Percentiles rank a stretch among this genome's conserved stretches.
phyloP scores from a whole-genome alignment of 805 yeast genomes.

The Sporopachydermia quercuum region DNA sequence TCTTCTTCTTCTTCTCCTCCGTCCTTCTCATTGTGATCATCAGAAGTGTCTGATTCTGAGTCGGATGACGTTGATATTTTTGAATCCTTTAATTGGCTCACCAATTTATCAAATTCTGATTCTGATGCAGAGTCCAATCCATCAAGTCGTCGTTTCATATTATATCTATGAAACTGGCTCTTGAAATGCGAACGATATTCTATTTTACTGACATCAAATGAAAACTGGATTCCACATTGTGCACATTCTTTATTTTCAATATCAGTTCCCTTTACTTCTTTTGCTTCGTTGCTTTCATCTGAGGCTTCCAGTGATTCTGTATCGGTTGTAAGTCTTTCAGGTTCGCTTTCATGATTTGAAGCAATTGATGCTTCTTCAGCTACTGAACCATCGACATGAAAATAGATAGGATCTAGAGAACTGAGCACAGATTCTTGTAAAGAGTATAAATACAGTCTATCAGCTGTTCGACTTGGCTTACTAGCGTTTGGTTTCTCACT shows the following conservation, averaged over 20 bases:
- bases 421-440: background rate
- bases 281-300: background rate
- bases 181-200: constrained; percentile 28
- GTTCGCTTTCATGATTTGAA: background rate
- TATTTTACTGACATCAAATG: background rate
- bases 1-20: constrained; percentile 20
- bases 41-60: constrained; percentile 29
- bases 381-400: background rate
- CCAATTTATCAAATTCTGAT: constrained; percentile 39
- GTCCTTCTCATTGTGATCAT: constrained; percentile 34
- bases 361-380: background rate
- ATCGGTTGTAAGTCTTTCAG: background rate
- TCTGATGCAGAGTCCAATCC: constrained; percentile 34
- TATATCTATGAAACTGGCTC: constrained; percentile 43
- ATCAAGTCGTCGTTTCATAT: constrained; percentile 36
- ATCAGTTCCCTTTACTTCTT: too few species aligned
- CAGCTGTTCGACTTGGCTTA: background rate
- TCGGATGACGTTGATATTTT: constrained; percentile 8
- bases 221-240: background rate
- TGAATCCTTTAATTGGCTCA: constrained; percentile 32
- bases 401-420: background rate
- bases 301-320: background rate
- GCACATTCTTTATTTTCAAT: too few species aligned
- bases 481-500: too few species aligned
- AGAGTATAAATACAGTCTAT: background rate